Evolutionary conservation across 2,329 filamentous ascomycete genomes (phyloP).

Genomic region (Neofusicoccum ribis): DNA sequence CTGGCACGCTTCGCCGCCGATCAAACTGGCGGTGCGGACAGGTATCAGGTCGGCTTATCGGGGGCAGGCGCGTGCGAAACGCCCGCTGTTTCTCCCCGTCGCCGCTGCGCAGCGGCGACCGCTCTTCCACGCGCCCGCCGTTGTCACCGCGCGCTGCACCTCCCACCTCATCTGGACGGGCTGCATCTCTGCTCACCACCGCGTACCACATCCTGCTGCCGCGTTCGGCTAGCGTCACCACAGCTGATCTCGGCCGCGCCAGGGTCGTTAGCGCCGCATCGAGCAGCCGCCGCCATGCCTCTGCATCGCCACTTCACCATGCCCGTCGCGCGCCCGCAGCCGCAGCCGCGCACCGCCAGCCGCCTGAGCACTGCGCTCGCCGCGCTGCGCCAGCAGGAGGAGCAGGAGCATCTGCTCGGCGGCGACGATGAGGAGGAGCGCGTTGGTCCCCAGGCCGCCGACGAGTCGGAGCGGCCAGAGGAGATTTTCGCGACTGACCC

Average conservation of each 20-base stretch:
- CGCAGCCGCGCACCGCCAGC: slow-evolving; percentile 27
- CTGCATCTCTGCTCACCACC: not conserved
- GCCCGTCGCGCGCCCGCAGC: not conserved
- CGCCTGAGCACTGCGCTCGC: slow-evolving; percentile 40
- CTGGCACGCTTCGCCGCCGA: not conserved
- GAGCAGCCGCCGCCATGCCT: not conserved
- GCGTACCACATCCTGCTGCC: slow-evolving; percentile 1
- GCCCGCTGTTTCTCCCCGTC: slow-evolving; percentile 1
- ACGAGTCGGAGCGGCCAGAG: slow-evolving; percentile 35
- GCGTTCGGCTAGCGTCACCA: slow-evolving; percentile 11
- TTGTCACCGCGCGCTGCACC: not conserved
- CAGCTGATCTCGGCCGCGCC: not conserved
- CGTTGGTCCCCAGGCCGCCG: slow-evolving; percentile 49
- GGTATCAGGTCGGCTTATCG: not conserved
- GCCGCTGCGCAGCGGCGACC: not conserved
- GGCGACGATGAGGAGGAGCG: slow-evolving; percentile 41
- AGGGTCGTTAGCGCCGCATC: not conserved
- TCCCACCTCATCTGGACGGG: not conserved
- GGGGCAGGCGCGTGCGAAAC: not conserved
- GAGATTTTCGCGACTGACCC: slow-evolving; percentile 52
- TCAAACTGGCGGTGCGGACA: not conserved
- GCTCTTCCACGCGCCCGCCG: not conserved
- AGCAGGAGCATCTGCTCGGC: slow-evolving; percentile 49
- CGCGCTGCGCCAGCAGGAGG: slow-evolving; percentile 46
- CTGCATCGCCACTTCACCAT: slow-evolving; percentile 15